Conservation (phyloP, 2,329 filamentous ascomycete genomes). For the Aureobasidium melanogenum region DNA sequence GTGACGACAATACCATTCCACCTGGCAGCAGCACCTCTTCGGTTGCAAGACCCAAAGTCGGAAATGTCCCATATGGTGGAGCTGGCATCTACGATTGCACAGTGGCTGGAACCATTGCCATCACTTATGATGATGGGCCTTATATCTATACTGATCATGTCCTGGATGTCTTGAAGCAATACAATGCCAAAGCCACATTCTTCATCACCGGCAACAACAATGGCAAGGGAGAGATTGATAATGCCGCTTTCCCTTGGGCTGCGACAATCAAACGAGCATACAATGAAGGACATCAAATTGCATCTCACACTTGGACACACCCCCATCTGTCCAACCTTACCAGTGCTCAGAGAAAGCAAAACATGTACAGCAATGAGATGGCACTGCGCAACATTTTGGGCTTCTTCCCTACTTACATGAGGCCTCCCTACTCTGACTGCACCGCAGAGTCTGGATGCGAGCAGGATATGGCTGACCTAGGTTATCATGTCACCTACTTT, state of each 20-base stretch:
- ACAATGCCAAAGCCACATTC: conserved; percentile 70
- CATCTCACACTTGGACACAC: conserved; percentile 50
- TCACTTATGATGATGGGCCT: conserved; percentile 83
- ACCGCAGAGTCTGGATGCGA: conserved; percentile 31
- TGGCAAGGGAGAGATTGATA: conserved; percentile 49
- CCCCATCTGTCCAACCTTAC: conserved; percentile 39
- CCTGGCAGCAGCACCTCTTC: conserved; percentile 47
- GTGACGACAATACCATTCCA: conserved; percentile 50
- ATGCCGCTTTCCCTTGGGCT: conserved; percentile 35
- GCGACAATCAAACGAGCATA: conserved; percentile 49
- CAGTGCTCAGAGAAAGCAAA: conserved; percentile 35
- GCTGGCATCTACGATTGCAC: conserved; percentile 48
- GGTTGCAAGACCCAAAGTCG: conserved; percentile 45
- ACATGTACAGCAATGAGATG: conserved; percentile 47
- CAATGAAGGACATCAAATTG: conserved; percentile 51
- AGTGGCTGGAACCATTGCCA: conserved; percentile 52
- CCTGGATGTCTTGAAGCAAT: conserved; percentile 52
- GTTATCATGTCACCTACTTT: conserved; percentile 53
- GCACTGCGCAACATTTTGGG: conserved; percentile 48
- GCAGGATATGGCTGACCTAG: conserved; percentile 34
- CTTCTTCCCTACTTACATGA: conserved; percentile 48
- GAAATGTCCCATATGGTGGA: conserved; percentile 48
- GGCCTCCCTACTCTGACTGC: conserved; percentile 41
- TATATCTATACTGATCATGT: conserved; percentile 64
- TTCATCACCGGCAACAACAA: conserved; percentile 63